A percentile compares a stretch with the other conserved stretches of the same genome.
Conservation (phyloP, 768 basidiomycete species). For the Lentinula aciculospora region DNA sequence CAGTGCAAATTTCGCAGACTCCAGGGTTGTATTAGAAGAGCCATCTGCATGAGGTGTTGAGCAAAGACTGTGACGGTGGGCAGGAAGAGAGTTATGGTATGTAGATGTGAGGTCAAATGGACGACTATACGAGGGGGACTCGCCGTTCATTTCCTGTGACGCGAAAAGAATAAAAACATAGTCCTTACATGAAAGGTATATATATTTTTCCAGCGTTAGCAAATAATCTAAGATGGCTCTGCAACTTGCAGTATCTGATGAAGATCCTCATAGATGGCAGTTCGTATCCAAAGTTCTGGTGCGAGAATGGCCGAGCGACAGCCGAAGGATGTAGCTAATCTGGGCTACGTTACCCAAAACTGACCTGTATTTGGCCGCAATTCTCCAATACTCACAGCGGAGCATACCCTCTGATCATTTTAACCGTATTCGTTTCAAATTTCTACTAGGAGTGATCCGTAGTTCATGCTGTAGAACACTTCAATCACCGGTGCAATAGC, state of each 20-base stretch:
- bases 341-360: too few relatives aligned
- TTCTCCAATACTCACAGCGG: too few relatives aligned
- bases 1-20: slow-evolving; percentile 21
- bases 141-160: background rate
- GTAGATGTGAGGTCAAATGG: background rate
- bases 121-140: background rate
- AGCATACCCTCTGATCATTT: too few relatives aligned
- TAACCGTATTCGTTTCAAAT: too few relatives aligned
- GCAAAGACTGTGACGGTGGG: background rate
- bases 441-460: too few relatives aligned
- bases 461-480: too few relatives aligned
- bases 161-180: background rate
- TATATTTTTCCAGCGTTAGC: background rate
- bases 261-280: background rate
- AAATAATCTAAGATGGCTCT: background rate
- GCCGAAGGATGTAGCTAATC: background rate
- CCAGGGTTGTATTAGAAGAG: background rate
- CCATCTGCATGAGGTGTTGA: background rate
- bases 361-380: too few relatives aligned
- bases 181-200: background rate
- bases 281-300: background rate
- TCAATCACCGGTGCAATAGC: too few relatives aligned
- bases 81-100: background rate
- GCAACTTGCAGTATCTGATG: background rate
- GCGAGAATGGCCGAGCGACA: background rate